These are phyloP conservation scores for Ceratocystis ficicola DNA, from an alignment of 2,329 filamentous ascomycete genomes.

Conservation along the genomic window DNA sequence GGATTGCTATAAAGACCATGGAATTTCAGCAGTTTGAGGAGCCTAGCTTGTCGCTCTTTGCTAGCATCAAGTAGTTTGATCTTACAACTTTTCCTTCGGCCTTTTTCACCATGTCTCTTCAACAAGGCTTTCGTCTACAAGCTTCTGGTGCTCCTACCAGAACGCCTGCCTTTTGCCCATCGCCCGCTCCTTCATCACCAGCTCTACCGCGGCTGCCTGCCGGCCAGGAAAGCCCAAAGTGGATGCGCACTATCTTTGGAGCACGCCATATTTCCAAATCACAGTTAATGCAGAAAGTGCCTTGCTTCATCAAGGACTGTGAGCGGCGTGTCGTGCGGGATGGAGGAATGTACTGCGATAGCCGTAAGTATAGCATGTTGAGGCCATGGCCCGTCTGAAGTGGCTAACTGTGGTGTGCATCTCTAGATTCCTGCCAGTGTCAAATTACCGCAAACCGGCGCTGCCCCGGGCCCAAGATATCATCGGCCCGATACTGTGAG, in stretches of 20 bases:
- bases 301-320: conserved; percentile 16
- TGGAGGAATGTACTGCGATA: conserved; percentile 11
- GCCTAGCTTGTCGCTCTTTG: not conserved
- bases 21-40: not conserved
- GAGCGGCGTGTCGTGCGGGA: not conserved
- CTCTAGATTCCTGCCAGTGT: conserved; percentile 11
- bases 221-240: conserved; percentile 7
- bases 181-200: not conserved
- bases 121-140: no score
- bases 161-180: not conserved
- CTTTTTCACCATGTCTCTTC: not conserved
- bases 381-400: not conserved
- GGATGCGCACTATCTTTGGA: conserved; percentile 15
- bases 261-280: conserved; percentile 17
- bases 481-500: conserved; percentile 6
- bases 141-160: not conserved
- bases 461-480: conserved; percentile 4
- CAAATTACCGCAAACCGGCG: not conserved
- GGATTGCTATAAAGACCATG: conserved; percentile 8
- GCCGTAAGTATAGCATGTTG: not conserved
- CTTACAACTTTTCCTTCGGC: not conserved
- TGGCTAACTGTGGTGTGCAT: not conserved
- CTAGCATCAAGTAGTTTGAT: not conserved
- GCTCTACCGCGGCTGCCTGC: not conserved
- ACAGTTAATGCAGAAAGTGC: conserved; percentile 1